phyloP scores from a whole-genome alignment of 176 grass and related monocot genomes.

The Elaeis guineensis region DNA sequence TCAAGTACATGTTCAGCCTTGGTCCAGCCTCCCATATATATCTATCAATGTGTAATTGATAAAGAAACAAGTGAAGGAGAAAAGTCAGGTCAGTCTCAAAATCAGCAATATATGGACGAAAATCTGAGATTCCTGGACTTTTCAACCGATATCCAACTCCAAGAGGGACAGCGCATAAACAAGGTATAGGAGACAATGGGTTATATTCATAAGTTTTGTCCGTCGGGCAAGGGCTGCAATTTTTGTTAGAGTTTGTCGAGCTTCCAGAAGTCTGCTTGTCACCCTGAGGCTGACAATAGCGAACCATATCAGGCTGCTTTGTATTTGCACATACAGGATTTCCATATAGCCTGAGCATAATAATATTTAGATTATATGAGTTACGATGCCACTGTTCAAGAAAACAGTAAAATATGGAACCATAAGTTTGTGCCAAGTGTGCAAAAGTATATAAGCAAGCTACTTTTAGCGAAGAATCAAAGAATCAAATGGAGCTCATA shows the following conservation, averaged over 20 bases:
- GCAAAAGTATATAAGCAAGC: no score
- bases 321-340: constrained; percentile 59
- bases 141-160: constrained; percentile 79
- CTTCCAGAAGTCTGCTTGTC: constrained; percentile 23
- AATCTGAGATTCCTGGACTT: constrained; percentile 76
- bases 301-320: constrained; percentile 25
- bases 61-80: constrained; percentile 29
- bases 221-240: constrained; percentile 35
- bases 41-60: constrained; percentile 59
- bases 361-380: constrained; percentile 5
- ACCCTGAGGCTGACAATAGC: constrained; percentile 40
- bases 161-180: constrained; percentile 56
- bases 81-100: constrained; percentile 46
- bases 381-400: not conserved
- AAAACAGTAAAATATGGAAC: no score
- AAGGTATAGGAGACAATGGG: constrained; percentile 51
- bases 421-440: no score
- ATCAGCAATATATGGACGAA: constrained; percentile 46
- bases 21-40: constrained; percentile 64
- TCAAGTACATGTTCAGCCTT: constrained; percentile 70
- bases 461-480: no score
- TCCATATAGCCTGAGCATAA: constrained; percentile 56
- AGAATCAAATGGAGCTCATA: no score
- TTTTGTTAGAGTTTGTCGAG: constrained; percentile 17
- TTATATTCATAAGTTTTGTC: constrained; percentile 57